These are phyloP conservation scores for Mucor velutinosus DNA, from an alignment of 371 early-diverging fungal species.

Conservation along the genomic window DNA sequence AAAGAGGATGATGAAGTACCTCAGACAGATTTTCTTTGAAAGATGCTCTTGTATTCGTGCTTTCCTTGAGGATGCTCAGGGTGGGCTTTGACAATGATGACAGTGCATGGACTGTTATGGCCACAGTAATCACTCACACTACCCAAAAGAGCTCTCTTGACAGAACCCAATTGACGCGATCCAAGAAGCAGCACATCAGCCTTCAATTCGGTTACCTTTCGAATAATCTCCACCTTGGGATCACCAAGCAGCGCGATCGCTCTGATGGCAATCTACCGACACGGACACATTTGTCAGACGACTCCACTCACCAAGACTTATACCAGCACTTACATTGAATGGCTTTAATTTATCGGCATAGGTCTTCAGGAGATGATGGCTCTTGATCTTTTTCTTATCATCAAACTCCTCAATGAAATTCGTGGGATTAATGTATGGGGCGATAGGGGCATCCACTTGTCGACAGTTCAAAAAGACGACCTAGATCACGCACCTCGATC, in stretches of 20 bases:
- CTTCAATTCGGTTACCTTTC: constrained; percentile 39
- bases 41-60: constrained; percentile 11
- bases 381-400: constrained; percentile 17
- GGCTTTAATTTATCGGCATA: constrained; percentile 24
- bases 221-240: constrained; percentile 44
- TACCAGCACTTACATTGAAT: constrained; percentile 7
- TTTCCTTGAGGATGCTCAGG: constrained; percentile 14
- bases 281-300: neutral
- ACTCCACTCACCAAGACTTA: neutral
- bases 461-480: constrained; percentile 24
- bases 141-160: constrained; percentile 35
- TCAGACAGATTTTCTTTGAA: constrained; percentile 6
- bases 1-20: neutral
- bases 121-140: constrained; percentile 38
- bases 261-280: constrained; percentile 31
- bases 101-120: constrained; percentile 27
- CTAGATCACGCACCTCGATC: neutral
- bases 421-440: constrained; percentile 21
- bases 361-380: constrained; percentile 19
- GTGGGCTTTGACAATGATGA: constrained; percentile 26
- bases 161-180: constrained; percentile 38
- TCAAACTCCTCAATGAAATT: constrained; percentile 23
- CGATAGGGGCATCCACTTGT: constrained; percentile 13
- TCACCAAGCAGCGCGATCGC: constrained; percentile 49
- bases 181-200: constrained; percentile 50